Percentiles rank a stretch among this genome's conserved stretches.
These are phyloP conservation scores for Dictyostelium citrinum DNA, from an alignment of 78 protist species.

Conservation along the genomic window DNA sequence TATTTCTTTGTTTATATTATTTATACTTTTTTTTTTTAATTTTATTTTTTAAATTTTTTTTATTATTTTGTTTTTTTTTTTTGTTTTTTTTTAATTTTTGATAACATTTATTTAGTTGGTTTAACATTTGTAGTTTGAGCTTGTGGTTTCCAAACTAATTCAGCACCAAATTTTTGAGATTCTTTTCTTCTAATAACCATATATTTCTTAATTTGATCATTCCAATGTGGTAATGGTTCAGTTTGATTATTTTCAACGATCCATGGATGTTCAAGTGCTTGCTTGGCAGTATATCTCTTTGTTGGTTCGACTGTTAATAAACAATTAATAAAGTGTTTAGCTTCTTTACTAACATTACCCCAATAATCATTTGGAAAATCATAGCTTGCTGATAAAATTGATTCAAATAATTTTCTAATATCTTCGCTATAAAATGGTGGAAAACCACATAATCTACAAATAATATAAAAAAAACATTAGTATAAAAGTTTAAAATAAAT, in stretches of 20 bases:
- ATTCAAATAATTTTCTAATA: conserved; percentile 52
- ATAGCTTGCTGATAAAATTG: conserved; percentile 61
- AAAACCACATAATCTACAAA: conserved; percentile 61
- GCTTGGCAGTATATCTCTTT: conserved; percentile 47
- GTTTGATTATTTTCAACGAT: neutral
- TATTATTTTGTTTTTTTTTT: neutral
- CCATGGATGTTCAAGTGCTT: conserved; percentile 78
- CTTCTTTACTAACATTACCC: conserved; percentile 63
- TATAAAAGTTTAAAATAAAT: too few species aligned
- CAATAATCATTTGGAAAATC: conserved; percentile 74
- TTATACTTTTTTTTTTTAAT: neutral
- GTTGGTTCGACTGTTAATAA: conserved; percentile 68
- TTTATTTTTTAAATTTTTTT: neutral
- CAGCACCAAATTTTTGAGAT: conserved; percentile 65
- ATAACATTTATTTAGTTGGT: neutral
- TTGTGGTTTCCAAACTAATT: conserved; percentile 25
- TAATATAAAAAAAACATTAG: neutral
- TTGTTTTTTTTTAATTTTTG: too few species aligned
- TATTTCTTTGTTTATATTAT: neutral
- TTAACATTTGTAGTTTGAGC: neutral
- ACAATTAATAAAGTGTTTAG: conserved; percentile 78
- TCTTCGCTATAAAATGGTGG: conserved; percentile 78
- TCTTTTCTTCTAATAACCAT: conserved; percentile 69
- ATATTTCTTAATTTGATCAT: conserved; percentile 62
- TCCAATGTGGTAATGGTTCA: conserved; percentile 72